Base-by-base conservation (phyloP, 2,329 filamentous ascomycete species). In the Drechmeria coniospora region DNA sequence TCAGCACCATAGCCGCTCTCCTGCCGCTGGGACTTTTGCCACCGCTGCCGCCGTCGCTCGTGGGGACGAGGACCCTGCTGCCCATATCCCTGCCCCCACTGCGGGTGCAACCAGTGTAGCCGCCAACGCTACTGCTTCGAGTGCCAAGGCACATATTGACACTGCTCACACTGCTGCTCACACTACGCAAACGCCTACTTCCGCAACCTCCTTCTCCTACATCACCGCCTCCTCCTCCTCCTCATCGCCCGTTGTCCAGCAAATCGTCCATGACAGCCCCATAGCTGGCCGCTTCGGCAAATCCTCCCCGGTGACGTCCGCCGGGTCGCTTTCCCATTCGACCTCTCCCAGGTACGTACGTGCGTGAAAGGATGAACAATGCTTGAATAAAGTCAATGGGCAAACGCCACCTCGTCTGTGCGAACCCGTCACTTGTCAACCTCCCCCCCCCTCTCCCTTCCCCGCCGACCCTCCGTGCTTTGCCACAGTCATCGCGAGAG, bases 261-360 rank as follows among this genome's bases (percentile, higher is more conserved):
- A 31, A 11, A 35, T 13, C 32, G 38, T 49, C 38, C 53, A 56
- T 41, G 57, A 64, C 40, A 63, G 58, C 47, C 59, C 61, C 40
- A 59, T 57, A 27, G 57, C 61, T 41, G 57, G 59, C 38, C 45
- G 46, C 22, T 24, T 38, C 26, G 42, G 46, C 40, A 32, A 35
- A 23, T 32, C 40, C 22, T 34, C 39, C 15, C 34, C 38, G 15
- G 32, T 38, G 18, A 28, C 33, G 7, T 30, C 30, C n/a, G 26
- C 40, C 28, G 40, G 32, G 34, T 35, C 38, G 28, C 37, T 42
- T 26, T 36, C 38, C 15, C 37, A 37, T 28, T 38, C 42, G 26
- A 38, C 33, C 33, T 31, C 29, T 5, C 32, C 40, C 27, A 47
- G 44, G 45, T 49, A n/a, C n/a, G n/a, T n/a, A n/a, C n/a, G n/a